Percentiles rank a stretch among this genome's conserved stretches.
Evolutionary conservation across 2,329 filamentous ascomycete genomes (phyloP).

Genomic region (Colletotrichum lupini): DNA sequence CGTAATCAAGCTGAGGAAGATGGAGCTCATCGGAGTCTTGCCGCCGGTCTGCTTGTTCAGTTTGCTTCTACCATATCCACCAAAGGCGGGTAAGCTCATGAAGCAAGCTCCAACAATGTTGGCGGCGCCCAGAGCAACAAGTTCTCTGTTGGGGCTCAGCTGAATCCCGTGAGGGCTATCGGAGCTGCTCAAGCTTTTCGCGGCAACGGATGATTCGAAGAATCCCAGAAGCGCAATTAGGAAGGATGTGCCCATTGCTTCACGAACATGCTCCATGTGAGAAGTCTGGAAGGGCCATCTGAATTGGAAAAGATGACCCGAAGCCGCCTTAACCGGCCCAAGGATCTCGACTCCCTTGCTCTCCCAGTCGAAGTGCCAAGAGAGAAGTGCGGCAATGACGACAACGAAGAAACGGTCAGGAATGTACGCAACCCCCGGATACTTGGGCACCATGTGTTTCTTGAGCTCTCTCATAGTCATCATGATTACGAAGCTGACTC

Average conservation of each 20-base stretch:
- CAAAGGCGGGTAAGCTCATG: conserved; percentile 92
- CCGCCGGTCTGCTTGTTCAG: conserved; percentile 94
- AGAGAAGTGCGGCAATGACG: conserved; percentile 82
- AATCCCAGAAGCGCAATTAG: conserved; percentile 96
- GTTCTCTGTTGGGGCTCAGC: conserved; percentile 90
- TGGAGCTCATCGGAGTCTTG: conserved; percentile 91
- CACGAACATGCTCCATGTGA: conserved; percentile 84
- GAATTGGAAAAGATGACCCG: conserved; percentile 80
- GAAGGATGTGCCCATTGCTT: conserved; percentile 90
- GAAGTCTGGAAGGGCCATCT: conserved; percentile 84
- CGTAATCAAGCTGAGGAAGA: conserved; percentile 86
- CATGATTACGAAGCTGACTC: conserved; percentile 84
- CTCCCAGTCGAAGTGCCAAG: conserved; percentile 83
- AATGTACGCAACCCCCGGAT: conserved; percentile 84
- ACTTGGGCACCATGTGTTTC: conserved; percentile 80
- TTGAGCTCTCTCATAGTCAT: conserved; percentile 92
- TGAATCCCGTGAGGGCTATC: conserved; percentile 82
- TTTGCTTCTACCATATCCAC: conserved; percentile 95
- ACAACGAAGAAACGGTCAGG: conserved; percentile 94
- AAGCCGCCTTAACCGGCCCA: conserved; percentile 80
- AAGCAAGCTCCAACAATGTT: conserved; percentile 94
- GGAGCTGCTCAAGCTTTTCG: conserved; percentile 83
- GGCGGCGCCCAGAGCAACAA: conserved; percentile 89
- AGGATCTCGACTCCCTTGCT: conserved; percentile 83
- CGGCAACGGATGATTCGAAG: conserved; percentile 96